Percentiles rank a stretch among this genome's conserved stretches.
Conservation (phyloP, 202 grass and related monocot species). For the Elaeis oleifera region DNA sequence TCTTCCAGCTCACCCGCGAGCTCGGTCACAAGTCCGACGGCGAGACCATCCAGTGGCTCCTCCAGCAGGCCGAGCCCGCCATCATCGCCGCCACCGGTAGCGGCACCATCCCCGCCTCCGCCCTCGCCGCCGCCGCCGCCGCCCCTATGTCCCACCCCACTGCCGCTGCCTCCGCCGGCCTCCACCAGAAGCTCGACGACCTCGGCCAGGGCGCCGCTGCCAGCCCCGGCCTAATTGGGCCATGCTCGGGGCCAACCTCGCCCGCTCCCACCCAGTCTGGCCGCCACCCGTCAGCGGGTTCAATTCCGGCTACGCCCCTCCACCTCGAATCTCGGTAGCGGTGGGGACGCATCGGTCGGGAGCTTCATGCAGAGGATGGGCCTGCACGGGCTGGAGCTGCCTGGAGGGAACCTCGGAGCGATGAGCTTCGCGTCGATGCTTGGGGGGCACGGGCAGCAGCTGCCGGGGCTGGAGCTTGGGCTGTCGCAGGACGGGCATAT, state of each 20-base stretch:
- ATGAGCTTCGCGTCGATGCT: slow-evolving; percentile 19
- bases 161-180: not conserved
- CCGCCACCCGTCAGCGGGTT: slow-evolving; percentile 6
- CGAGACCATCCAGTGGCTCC: slow-evolving; percentile 22
- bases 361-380: slow-evolving; percentile 5
- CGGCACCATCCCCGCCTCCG: slow-evolving; percentile 17
- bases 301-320: not conserved
- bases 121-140: not conserved
- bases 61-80: slow-evolving; percentile 15
- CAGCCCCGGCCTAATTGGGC: slow-evolving; percentile 6
- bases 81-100: slow-evolving; percentile 18
- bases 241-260: not conserved
- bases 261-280: slow-evolving; percentile 11
- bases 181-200: slow-evolving; percentile 19
- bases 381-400: not conserved
- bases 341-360: not conserved
- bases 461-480: slow-evolving; percentile 18
- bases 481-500: slow-evolving; percentile 7
- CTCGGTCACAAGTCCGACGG: slow-evolving; percentile 24
- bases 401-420: not conserved
- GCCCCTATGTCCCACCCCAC: not conserved
- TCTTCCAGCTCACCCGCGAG: slow-evolving; percentile 26
- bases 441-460: not conserved
- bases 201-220: not conserved
- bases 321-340: not conserved